These are phyloP conservation scores for Eucalyptus viminalis DNA, from an alignment of 345 rosid species.

Conservation along the genomic window DNA sequence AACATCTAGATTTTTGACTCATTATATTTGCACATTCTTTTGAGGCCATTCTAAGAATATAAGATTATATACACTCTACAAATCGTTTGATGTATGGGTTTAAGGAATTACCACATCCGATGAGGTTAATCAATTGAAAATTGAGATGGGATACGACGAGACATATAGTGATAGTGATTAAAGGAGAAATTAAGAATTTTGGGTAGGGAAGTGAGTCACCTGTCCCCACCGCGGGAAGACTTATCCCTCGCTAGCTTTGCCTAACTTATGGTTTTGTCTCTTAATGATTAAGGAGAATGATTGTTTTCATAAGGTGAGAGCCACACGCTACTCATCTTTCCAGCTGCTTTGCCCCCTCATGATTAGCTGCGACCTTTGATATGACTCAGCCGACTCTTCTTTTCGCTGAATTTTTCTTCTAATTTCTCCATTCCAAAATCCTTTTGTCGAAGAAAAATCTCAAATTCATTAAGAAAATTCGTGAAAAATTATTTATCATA, in stretches of 20 bases:
- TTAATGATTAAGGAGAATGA: neutral
- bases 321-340: neutral
- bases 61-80: neutral
- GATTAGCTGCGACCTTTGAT: neutral
- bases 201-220: neutral
- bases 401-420: neutral
- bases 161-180: constrained; percentile 2
- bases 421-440: neutral
- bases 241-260: neutral
- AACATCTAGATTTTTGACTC: neutral
- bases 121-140: neutral
- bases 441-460: neutral
- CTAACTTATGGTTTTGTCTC: neutral
- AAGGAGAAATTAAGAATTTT: neutral
- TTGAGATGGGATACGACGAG: neutral
- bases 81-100: neutral
- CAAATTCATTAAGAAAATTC: neutral
- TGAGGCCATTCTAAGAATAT: neutral
- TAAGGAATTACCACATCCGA: neutral
- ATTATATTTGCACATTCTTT: neutral
- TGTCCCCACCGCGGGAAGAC: neutral
- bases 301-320: neutral
- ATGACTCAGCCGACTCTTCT: neutral
- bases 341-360: neutral
- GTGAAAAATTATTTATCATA: neutral